These are phyloP conservation scores for Ogataea parapolymorpha DNA, from an alignment of 805 yeast genomes.

Conservation along the genomic window DNA sequence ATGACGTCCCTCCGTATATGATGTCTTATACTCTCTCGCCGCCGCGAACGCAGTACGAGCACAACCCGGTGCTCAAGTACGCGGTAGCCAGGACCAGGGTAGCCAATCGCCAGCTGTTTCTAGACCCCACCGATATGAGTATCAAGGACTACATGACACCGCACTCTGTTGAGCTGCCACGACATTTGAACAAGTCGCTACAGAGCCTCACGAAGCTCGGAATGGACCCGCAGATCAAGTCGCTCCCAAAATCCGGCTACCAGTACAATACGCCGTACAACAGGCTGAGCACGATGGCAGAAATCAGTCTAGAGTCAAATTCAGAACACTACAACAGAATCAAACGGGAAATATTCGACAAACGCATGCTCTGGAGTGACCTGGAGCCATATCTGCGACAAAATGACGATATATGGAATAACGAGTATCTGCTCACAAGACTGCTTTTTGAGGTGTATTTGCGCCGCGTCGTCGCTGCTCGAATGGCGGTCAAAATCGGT, in stretches of 20 bases:
- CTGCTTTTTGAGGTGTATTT: slow-evolving; percentile 31
- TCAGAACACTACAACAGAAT: slow-evolving; percentile 23
- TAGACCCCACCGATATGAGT: slow-evolving; percentile 17
- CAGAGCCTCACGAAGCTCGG: slow-evolving; percentile 13
- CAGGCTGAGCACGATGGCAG: slow-evolving; percentile 24
- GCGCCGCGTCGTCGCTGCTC: slow-evolving; percentile 31
- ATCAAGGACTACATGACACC: slow-evolving; percentile 12
- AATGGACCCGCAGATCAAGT: slow-evolving; percentile 8
- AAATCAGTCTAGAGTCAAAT: slow-evolving; percentile 28
- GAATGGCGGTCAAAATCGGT: slow-evolving; percentile 27
- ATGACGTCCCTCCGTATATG: slow-evolving; percentile 16
- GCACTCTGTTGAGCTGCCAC: slow-evolving; percentile 4
- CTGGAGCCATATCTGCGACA: slow-evolving; percentile 13
- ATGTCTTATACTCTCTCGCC: slow-evolving; percentile 20
- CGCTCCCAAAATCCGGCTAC: slow-evolving; percentile 6
- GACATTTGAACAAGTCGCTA: slow-evolving; percentile 9
- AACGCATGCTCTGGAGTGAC: slow-evolving; percentile 18
- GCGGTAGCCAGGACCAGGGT: slow-evolving; percentile 16
- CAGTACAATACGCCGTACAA: slow-evolving; percentile 10
- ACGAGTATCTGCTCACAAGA: slow-evolving; percentile 24
- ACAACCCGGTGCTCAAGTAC: slow-evolving; percentile 23
- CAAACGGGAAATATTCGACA: slow-evolving; percentile 17
- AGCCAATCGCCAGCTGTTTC: slow-evolving; percentile 6
- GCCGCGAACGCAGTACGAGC: slow-evolving; percentile 12
- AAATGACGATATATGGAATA: slow-evolving; percentile 20